Base-by-base conservation (phyloP, 2,329 filamentous ascomycete species). In the Diaporthe sp. region DNA sequence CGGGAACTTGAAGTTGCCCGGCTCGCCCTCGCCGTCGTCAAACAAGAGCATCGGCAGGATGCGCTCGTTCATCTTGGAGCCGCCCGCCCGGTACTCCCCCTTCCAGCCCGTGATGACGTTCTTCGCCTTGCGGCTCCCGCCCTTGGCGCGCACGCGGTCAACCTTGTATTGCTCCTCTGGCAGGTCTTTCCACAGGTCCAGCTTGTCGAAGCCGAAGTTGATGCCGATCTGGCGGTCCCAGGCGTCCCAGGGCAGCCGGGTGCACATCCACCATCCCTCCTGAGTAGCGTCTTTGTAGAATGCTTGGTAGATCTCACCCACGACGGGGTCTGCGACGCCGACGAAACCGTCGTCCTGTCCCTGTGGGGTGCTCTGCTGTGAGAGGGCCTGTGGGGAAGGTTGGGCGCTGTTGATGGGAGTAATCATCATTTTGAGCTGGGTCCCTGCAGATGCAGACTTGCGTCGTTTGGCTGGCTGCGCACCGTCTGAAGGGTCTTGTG, bases 261-360 rank as follows among this genome's bases (percentile, higher is more conserved):
- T 58, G 39, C 70, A 72, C 63, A 70, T 70, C 53, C 71, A 75
- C 72, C 72, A 73, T n/a, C 72, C 72, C 15, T 61, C 47, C 4
- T 53, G 39, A 8, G 32, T 22, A 4, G 19, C 9, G 27, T 69
- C 44, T 15, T 66, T 51, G 56, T 75, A 75, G 44, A 65, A 75
- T 17, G 65, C 71, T 12, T 75, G 56, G 73, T 75, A 75, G 37
- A 75, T 35, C 7, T 73, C 39, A n/a, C 73, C 73, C 2, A 66
- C 47, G 4, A 15, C n/a, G 12, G 58, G 55, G 39, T 70, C 8
- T 1, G 30, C 55, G 17, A 75, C 44, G 37, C 68, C 68, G 19
- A 3, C 6, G 32, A 55, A 73, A 2, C 4, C 8, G 22, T 10
- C 4, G 13, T 25, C n/a, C 19, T 47, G 37, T 12, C n/a, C 9